A percentile compares a stretch with the other conserved stretches of the same genome.
These are phyloP conservation scores for Talaromyces amestolkiae DNA, from an alignment of 2,329 filamentous ascomycete species.

Conservation along the genomic window DNA sequence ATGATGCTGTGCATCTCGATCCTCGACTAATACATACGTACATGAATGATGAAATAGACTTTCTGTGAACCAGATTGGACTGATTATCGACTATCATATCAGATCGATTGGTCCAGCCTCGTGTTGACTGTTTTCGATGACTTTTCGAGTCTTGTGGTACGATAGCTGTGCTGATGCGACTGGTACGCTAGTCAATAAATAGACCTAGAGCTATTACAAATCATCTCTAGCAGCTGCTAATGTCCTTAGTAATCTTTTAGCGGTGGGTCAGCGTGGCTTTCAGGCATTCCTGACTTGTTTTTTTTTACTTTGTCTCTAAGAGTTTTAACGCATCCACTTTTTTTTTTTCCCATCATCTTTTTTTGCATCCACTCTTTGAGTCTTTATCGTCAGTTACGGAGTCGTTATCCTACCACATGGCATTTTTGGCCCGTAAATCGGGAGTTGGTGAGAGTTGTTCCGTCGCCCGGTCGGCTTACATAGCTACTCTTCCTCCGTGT, in stretches of 20 bases:
- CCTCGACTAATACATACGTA: background rate
- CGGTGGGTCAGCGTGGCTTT: background rate
- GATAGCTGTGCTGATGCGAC: background rate
- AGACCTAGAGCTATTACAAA: background rate
- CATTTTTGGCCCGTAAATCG: background rate
- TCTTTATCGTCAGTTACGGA: background rate
- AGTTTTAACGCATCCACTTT: background rate
- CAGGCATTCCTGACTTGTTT: slow-evolving; percentile 3
- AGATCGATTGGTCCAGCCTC: background rate
- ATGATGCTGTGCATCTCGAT: background rate
- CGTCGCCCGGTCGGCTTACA: background rate
- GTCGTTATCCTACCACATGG: slow-evolving; percentile 4
- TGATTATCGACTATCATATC: background rate
- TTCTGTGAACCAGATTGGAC: background rate
- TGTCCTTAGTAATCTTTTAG: background rate
- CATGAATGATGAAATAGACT: background rate
- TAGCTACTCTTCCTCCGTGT: background rate
- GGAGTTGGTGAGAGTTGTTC: background rate
- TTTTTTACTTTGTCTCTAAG: background rate
- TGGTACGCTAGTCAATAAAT: background rate
- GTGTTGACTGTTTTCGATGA: background rate
- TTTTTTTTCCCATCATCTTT: background rate
- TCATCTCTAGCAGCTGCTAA: background rate
- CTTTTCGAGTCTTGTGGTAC: background rate
- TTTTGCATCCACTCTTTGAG: background rate